Conservation (phyloP, 1,284 basidiomycete species). For the Fomitopsis betulina region DNA sequence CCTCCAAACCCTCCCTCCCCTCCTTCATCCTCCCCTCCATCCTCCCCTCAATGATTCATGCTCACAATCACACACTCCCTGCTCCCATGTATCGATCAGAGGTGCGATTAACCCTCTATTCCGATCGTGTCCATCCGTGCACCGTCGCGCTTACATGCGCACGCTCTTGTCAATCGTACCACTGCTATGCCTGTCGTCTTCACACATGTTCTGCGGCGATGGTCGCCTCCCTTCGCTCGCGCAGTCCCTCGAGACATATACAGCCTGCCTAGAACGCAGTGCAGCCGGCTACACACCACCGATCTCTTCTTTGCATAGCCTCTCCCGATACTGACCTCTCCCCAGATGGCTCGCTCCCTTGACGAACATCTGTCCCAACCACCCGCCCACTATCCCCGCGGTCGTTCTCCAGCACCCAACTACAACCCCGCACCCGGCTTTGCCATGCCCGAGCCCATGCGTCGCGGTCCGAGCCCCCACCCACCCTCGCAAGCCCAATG, state of each 20-base stretch:
- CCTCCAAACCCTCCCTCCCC: neutral
- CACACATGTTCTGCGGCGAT: too few relatives aligned
- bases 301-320: neutral
- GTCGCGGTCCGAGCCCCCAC: slow-evolving; percentile 22
- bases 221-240: too few relatives aligned
- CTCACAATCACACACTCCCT: neutral
- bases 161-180: too few relatives aligned
- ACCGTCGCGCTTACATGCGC: too few relatives aligned
- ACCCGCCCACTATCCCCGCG: slow-evolving; percentile 10
- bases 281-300: too few relatives aligned
- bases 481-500: slow-evolving; percentile 28
- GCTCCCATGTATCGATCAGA: neutral
- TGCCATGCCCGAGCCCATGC: slow-evolving; percentile 10
- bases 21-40: slow-evolving; percentile 5
- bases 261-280: too few relatives aligned
- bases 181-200: too few relatives aligned
- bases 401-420: slow-evolving; percentile 10
- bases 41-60: neutral
- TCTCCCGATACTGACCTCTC: neutral
- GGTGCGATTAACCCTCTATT: neutral
- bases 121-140: neutral
- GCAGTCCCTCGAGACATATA: too few relatives aligned
- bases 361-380: slow-evolving; percentile 28
- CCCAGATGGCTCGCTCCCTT: slow-evolving; percentile 60
- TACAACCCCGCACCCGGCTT: slow-evolving; percentile 22